Conservation (phyloP, 1,284 basidiomycete species). For the Butyriboletus appendiculatus region DNA sequence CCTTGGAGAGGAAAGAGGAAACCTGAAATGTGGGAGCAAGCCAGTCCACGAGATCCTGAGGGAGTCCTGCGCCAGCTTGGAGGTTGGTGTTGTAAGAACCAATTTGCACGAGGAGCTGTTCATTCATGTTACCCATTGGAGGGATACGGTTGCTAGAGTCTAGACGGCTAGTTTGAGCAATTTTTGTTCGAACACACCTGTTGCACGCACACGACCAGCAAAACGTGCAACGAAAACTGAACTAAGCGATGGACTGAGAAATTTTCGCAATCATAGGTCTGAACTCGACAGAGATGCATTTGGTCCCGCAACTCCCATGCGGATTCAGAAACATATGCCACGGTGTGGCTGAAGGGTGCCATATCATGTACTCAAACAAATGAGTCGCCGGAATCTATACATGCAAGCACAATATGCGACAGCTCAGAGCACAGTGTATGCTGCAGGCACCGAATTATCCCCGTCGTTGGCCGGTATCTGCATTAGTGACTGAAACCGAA, state of each 20-base stretch:
- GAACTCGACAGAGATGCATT: neutral
- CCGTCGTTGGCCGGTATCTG: neutral
- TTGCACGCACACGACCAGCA: neutral
- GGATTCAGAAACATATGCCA: neutral
- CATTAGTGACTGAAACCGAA: neutral
- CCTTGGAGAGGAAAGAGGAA: conserved; percentile 64
- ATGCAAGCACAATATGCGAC: neutral
- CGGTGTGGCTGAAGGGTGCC: neutral
- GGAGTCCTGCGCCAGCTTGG: conserved; percentile 67
- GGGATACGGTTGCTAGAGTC: neutral
- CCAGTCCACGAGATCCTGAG: conserved; percentile 85
- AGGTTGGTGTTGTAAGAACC: conserved; percentile 87
- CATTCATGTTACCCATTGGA: conserved; percentile 23
- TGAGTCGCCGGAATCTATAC: neutral
- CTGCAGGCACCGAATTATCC: neutral
- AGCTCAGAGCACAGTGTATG: neutral
- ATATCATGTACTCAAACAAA: neutral
- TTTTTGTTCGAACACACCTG: neutral
- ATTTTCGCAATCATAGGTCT: neutral
- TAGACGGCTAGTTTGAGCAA: neutral
- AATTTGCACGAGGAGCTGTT: conserved; percentile 69
- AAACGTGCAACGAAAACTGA: neutral
- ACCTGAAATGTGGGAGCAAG: conserved; percentile 75
- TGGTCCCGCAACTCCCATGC: neutral
- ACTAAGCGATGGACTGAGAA: neutral